A percentile compares a stretch with the other conserved stretches of the same genome.
These are phyloP conservation scores for Isatis lusitanica DNA, from an alignment of 441 rosid genomes.

Conservation along the genomic window DNA sequence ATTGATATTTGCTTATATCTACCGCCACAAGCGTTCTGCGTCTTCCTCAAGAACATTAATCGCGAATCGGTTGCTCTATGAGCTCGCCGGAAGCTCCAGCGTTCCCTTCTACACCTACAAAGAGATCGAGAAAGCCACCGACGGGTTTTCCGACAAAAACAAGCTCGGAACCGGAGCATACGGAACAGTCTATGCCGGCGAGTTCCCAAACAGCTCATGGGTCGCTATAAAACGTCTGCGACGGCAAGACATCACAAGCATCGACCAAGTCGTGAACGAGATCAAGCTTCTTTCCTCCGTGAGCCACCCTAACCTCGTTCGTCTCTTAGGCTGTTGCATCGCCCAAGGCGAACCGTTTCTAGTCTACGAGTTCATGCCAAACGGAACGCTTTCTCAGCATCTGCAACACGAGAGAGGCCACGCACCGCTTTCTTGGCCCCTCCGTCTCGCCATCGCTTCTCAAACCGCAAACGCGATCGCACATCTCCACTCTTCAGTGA, in stretches of 20 bases:
- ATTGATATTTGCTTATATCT: conserved; percentile 46
- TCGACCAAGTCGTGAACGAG: conserved; percentile 81
- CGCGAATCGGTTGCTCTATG: conserved; percentile 60
- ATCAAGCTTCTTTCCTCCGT: conserved; percentile 65
- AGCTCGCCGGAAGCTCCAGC: conserved; percentile 73
- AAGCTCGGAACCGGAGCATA: conserved; percentile 88
- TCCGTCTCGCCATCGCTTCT: conserved; percentile 66
- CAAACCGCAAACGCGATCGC: conserved; percentile 90
- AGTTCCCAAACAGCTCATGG: conserved; percentile 55
- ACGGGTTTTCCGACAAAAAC: conserved; percentile 64
- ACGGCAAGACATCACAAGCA: conserved; percentile 59
- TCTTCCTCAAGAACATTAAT: conserved; percentile 32
- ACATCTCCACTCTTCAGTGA: conserved; percentile 77
- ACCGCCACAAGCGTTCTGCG: conserved; percentile 38
- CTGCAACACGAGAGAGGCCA: conserved; percentile 66
- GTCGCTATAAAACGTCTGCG: conserved; percentile 82
- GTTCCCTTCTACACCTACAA: conserved; percentile 69
- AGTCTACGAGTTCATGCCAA: conserved; percentile 83
- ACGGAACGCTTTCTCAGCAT: conserved; percentile 84
- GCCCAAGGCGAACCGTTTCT: conserved; percentile 66
- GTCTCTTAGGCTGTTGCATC: conserved; percentile 63
- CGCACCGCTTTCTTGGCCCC: conserved; percentile 69
- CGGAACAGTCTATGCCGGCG: conserved; percentile 91
- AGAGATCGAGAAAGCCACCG: conserved; percentile 81
- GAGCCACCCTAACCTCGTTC: conserved; percentile 66